Conservation (phyloP, 352 stramenopile genomes). For the Phytophthora cryptogea region DNA sequence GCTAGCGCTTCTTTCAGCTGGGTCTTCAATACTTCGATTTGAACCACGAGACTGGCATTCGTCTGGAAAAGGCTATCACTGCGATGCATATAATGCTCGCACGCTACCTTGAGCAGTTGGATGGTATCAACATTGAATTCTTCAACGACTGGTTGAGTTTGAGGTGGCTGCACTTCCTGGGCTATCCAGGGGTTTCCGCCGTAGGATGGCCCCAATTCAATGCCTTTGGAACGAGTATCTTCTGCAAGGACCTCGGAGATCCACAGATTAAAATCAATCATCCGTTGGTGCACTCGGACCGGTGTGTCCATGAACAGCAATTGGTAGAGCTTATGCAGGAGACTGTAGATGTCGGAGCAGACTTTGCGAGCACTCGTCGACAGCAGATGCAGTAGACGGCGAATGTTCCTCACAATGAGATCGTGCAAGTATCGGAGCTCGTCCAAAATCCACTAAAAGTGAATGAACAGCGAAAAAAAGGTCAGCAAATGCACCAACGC, state of each 20-base stretch:
- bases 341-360: conserved; percentile 7
- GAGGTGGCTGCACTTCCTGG: conserved; percentile 21
- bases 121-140: conserved; percentile 19
- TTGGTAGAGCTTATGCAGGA: conserved; percentile 21
- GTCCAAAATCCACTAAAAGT: conserved; percentile 22
- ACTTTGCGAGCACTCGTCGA: conserved; percentile 11
- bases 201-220: conserved; percentile 25
- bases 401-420: conserved; percentile 29
- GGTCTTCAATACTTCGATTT: conserved; percentile 23
- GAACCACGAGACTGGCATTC: conserved; percentile 16
- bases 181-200: conserved; percentile 20
- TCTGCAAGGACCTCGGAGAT: conserved; percentile 30
- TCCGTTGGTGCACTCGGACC: conserved; percentile 10
- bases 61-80: conserved; percentile 24
- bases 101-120: conserved; percentile 30
- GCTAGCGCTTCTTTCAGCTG: conserved; percentile 31
- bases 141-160: conserved; percentile 12
- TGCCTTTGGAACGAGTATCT: conserved; percentile 23
- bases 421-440: conserved; percentile 20
- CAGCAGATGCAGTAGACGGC: conserved; percentile 22
- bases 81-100: conserved; percentile 35
- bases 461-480: conserved; percentile 14
- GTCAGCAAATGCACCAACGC: neutral
- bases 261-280: conserved; percentile 43
- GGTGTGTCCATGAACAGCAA: conserved; percentile 25